Evolutionary conservation across 192 early-diverging fungal species (phyloP).

Genomic region (Linnemannia elongata): DNA sequence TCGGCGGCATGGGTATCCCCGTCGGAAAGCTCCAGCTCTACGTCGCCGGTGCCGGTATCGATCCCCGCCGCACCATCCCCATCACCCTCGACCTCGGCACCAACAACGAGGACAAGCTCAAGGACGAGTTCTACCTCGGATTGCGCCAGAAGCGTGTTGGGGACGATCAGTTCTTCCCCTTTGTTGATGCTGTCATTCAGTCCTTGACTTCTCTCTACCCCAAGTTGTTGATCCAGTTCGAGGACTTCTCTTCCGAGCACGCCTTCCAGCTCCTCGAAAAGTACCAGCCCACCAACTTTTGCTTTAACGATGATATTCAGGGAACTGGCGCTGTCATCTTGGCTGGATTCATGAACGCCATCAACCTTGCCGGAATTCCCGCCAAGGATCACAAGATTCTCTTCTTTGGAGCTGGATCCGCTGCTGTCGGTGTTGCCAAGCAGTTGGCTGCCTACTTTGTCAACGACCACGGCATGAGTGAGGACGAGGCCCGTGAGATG

Average conservation of each 20-base stretch:
- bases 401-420: conserved; percentile 95
- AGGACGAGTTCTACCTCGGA: conserved; percentile 94
- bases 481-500: conserved; percentile 76
- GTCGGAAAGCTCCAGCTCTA: conserved; percentile 97
- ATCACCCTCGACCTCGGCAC: conserved; percentile 95
- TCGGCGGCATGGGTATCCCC: conserved; percentile 96
- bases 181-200: conserved; percentile 86
- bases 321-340: conserved; percentile 96
- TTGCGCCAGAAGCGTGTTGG: conserved; percentile 75
- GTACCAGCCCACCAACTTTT: conserved; percentile 81
- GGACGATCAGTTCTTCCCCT: conserved; percentile 81
- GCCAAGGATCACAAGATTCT: conserved; percentile 87
- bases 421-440: conserved; percentile 95
- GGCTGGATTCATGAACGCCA: conserved; percentile 92
- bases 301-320: conserved; percentile 98
- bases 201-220: conserved; percentile 81
- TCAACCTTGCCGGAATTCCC: conserved; percentile 74
- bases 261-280: conserved; percentile 88
- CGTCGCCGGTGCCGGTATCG: conserved; percentile 86
- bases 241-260: conserved; percentile 96
- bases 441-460: conserved; percentile 89
- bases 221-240: conserved; percentile 92
- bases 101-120: conserved; percentile 83
- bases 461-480: conserved; percentile 78
- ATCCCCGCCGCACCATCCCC: conserved; percentile 89